Percentiles rank a stretch among this genome's conserved stretches.
Conservation (phyloP, 73 alveolate genomes). For the Paramecium caudatum region DNA sequence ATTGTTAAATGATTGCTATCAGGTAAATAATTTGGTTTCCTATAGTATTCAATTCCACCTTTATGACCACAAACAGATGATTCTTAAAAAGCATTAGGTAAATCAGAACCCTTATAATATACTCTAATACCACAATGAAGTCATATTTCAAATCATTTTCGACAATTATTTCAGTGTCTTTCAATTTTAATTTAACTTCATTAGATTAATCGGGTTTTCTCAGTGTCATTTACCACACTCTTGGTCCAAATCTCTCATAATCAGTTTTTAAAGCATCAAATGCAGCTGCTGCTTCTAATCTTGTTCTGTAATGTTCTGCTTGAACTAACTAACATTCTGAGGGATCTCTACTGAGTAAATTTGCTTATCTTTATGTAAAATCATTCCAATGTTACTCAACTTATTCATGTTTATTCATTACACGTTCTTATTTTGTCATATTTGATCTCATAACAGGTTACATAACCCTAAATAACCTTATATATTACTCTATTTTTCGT, state of each 20-base stretch:
- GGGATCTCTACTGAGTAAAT: constrained; percentile 10
- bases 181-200: not conserved
- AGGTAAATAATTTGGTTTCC: constrained; percentile 46
- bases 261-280: constrained; percentile 61
- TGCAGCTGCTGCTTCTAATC: constrained; percentile 70
- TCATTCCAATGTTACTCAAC: constrained; percentile 54
- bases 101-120: constrained; percentile 40
- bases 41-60: constrained; percentile 52
- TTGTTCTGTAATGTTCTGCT: constrained; percentile 58
- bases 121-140: constrained; percentile 9
- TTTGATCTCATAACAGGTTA: not conserved
- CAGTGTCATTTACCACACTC: constrained; percentile 67
- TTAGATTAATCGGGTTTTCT: constrained; percentile 32
- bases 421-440: constrained; percentile 24
- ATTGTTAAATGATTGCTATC: constrained; percentile 31
- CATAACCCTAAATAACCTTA: not conserved
- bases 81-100: constrained; percentile 61
- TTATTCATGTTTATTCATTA: not conserved
- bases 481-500: not conserved
- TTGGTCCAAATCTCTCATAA: constrained; percentile 69
- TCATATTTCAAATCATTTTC: constrained; percentile 43
- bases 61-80: constrained; percentile 70
- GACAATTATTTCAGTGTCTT: constrained; percentile 15
- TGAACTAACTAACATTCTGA: constrained; percentile 31
- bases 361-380: not conserved